These are phyloP conservation scores for Grigorovia jiainica DNA, from an alignment of 805 yeast genomes.

Conservation along the genomic window DNA sequence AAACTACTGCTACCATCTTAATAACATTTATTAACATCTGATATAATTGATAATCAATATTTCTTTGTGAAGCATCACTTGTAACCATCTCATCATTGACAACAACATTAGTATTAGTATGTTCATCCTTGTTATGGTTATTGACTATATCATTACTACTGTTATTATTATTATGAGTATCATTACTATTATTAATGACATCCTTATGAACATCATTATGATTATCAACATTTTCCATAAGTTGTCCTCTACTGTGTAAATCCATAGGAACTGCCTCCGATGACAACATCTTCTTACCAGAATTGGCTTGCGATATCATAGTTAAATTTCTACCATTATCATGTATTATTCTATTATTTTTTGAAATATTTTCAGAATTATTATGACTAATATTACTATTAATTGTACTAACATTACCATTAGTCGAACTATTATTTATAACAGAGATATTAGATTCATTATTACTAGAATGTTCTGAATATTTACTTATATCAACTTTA, in stretches of 20 bases:
- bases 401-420: background rate
- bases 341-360: too few relatives aligned
- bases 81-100: background rate
- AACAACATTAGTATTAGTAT: too few relatives aligned
- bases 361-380: background rate
- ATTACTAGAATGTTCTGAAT: background rate
- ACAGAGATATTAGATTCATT: background rate
- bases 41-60: conserved; percentile 59
- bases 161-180: background rate
- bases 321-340: too few relatives aligned
- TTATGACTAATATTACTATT: background rate
- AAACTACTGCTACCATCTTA: conserved; percentile 64
- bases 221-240: too few relatives aligned
- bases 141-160: background rate
- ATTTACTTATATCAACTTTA: background rate
- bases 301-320: too few relatives aligned
- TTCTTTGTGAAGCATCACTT: conserved; percentile 29
- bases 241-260: too few relatives aligned
- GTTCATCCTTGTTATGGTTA: too few relatives aligned
- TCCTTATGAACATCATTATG: too few relatives aligned
- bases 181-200: background rate
- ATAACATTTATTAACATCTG: conserved; percentile 56
- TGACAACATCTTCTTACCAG: conserved; percentile 8
- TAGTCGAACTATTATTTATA: background rate
- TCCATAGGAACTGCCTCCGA: too few relatives aligned